These are phyloP conservation scores for Penicillium frequentans DNA, from an alignment of 2,329 filamentous ascomycete species.

Conservation along the genomic window DNA sequence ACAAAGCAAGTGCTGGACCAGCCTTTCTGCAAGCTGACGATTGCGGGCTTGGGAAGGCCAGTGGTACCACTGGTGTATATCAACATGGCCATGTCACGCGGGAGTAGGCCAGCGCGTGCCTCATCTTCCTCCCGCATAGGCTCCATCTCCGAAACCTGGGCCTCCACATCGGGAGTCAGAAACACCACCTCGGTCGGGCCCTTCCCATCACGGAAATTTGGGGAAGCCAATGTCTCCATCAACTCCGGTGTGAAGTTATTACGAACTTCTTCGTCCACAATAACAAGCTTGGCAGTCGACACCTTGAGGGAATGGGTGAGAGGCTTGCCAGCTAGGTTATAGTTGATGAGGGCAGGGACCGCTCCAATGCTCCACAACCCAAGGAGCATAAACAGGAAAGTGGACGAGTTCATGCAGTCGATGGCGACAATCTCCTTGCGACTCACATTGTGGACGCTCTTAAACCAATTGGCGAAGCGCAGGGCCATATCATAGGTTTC, in stretches of 20 bases:
- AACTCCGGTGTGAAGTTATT: conserved; percentile 49
- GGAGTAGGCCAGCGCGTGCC: conserved; percentile 51
- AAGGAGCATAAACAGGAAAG: conserved; percentile 72
- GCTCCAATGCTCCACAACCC: conserved; percentile 83
- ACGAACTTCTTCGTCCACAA: conserved; percentile 69
- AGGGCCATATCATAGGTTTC: conserved; percentile 70
- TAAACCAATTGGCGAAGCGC: conserved; percentile 74
- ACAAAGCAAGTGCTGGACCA: conserved; percentile 56
- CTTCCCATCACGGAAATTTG: conserved; percentile 44
- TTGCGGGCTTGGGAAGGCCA: conserved; percentile 76
- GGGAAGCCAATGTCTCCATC: conserved; percentile 38
- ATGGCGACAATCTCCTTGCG: conserved; percentile 76
- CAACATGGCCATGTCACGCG: conserved; percentile 65
- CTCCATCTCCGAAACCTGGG: conserved; percentile 53
- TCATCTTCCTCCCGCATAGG: conserved; percentile 61
- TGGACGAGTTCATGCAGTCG: conserved; percentile 78
- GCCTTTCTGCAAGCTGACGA: conserved; percentile 71
- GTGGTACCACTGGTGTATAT: conserved; percentile 89
- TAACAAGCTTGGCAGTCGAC: conserved; percentile 64
- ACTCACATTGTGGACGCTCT: conserved; percentile 61
- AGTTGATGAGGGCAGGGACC: conserved; percentile 83
- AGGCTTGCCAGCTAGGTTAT: conserved; percentile 71
- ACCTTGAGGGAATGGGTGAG: conserved; percentile 72
- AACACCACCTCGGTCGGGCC: conserved; percentile 59
- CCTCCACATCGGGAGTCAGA: conserved; percentile 60